These are phyloP conservation scores for Trichoderma sp. DNA, from an alignment of 2,329 filamentous ascomycete species.

Conservation along the genomic window DNA sequence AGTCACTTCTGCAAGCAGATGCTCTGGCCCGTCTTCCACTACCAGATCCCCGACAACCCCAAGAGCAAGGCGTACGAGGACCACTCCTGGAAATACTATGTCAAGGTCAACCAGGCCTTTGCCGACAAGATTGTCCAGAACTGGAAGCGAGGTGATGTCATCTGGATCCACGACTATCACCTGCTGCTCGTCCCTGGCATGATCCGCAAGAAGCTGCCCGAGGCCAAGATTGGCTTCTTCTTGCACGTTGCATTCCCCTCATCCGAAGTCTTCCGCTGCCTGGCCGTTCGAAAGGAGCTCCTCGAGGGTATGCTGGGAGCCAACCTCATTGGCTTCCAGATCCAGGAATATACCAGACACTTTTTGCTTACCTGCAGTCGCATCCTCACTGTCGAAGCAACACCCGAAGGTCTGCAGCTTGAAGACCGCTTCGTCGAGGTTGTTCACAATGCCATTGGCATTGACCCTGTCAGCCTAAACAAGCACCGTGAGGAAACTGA, in stretches of 20 bases:
- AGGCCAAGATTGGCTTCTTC: conserved; percentile 95
- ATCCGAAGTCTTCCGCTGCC: conserved; percentile 90
- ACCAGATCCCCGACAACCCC: conserved; percentile 95
- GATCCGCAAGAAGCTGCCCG: conserved; percentile 84
- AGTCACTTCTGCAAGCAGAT: conserved; percentile 97
- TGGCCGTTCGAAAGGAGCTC: conserved; percentile 81
- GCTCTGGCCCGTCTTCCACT: conserved; percentile 96
- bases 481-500: conserved; percentile 68
- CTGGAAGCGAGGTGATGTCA: conserved; percentile 88
- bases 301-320: conserved; percentile 91
- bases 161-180: conserved; percentile 97
- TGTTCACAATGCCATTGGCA: conserved; percentile 80
- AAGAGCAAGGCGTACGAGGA: conserved; percentile 98
- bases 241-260: conserved; percentile 93
- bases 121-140: conserved; percentile 85
- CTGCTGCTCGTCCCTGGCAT: conserved; percentile 83
- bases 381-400: conserved; percentile 84
- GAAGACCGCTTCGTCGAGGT: conserved; percentile 94
- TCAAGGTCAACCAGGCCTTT: conserved; percentile 88
- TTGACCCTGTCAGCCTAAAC: conserved; percentile 75
- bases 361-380: conserved; percentile 95
- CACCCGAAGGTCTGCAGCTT: conserved; percentile 80
- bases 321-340: conserved; percentile 91
- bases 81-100: conserved; percentile 94
- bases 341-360: conserved; percentile 86